These are phyloP conservation scores for Acanthamoeba castellanii DNA, from an alignment of 208 protist genomes.

Conservation along the genomic window DNA sequence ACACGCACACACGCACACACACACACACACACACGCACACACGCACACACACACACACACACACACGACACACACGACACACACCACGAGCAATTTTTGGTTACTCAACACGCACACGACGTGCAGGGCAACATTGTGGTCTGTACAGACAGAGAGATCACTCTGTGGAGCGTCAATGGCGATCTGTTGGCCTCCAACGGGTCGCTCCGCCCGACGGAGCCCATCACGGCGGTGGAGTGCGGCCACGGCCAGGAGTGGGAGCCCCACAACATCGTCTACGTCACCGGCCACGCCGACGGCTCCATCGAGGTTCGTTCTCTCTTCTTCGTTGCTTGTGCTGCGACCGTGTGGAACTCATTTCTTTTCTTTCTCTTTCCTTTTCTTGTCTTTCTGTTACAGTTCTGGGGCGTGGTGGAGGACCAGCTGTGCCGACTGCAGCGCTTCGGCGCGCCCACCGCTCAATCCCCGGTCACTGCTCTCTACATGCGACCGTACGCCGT, in stretches of 20 bases:
- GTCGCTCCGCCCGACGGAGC: conserved; percentile 22
- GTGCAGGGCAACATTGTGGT: conserved; percentile 67
- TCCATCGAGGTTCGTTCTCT: neutral
- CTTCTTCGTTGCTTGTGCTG: neutral
- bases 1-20: too few species aligned
- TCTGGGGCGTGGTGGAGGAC: conserved; percentile 34
- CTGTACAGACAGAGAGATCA: conserved; percentile 66
- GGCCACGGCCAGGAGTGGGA: conserved; percentile 37
- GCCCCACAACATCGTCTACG: conserved; percentile 51
- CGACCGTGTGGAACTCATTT: neutral
- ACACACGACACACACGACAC: neutral
- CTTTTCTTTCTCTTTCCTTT: too few species aligned
- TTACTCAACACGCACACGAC: neutral
- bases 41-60: neutral
- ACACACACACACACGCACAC: neutral
- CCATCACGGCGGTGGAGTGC: conserved; percentile 56
- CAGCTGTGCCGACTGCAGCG: conserved; percentile 52
- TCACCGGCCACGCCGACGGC: conserved; percentile 60
- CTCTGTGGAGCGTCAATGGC: conserved; percentile 61
- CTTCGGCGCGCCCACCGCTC: conserved; percentile 31
- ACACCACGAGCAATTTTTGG: too few species aligned
- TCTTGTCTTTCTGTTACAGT: neutral
- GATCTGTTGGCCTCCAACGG: conserved; percentile 43
- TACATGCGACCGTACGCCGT: conserved; percentile 40
- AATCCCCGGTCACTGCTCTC: conserved; percentile 47